Evolutionary conservation across 2,329 filamentous ascomycete genomes (phyloP).

Genomic region (Clonostachys rhizophaga): DNA sequence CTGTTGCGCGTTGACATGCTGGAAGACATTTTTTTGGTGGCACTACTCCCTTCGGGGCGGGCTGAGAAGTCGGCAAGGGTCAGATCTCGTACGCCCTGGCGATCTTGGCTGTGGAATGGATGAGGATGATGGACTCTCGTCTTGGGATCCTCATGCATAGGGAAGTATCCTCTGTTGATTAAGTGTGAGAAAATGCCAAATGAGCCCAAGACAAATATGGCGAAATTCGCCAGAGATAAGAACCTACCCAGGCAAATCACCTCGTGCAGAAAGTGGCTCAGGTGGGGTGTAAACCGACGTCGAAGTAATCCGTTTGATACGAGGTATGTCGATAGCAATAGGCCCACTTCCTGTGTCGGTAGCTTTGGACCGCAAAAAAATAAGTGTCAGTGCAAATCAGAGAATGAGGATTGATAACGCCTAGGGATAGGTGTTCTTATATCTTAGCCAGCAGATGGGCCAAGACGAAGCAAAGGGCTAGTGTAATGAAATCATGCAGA

Average conservation of each 20-base stretch:
- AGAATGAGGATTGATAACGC: neutral
- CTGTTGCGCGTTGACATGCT: conserved; percentile 16
- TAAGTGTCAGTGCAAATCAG: conserved; percentile 3
- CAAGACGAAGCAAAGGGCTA: neutral
- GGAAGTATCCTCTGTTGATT: conserved; percentile 51
- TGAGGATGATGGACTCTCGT: conserved; percentile 42
- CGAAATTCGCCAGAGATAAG: neutral
- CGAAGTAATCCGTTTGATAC: conserved; percentile 24
- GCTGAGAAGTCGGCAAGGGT: neutral
- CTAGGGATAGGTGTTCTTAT: neutral
- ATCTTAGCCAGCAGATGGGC: neutral
- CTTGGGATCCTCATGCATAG: conserved; percentile 50
- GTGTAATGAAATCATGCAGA: neutral
- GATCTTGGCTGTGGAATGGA: conserved; percentile 40
- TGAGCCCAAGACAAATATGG: conserved; percentile 2
- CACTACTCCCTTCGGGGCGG: neutral
- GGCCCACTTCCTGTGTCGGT: conserved; percentile 29
- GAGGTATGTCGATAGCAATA: conserved; percentile 48
- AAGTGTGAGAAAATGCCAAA: neutral
- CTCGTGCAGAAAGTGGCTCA: conserved; percentile 50
- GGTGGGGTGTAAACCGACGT: conserved; percentile 35
- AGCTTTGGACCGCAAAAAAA: conserved; percentile 7
- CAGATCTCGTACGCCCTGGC: neutral
- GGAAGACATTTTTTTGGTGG: conserved; percentile 2
- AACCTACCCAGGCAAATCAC: conserved; percentile 54